Evolutionary conservation across 2,329 filamentous ascomycete genomes (phyloP).

Genomic region (Chaetomiaceae sp.): DNA sequence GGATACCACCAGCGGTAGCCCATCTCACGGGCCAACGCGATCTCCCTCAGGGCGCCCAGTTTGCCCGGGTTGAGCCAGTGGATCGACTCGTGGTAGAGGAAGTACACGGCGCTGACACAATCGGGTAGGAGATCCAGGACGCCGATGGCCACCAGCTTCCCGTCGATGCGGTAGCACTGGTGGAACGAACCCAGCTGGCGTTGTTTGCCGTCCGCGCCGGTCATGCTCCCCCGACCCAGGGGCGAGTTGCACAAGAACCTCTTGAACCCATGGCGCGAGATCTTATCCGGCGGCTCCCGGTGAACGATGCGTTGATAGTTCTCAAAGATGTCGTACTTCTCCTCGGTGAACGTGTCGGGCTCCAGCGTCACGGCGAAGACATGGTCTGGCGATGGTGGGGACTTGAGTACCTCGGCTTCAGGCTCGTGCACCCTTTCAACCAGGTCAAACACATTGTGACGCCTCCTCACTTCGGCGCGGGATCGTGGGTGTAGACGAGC

Average conservation of each 20-base stretch:
- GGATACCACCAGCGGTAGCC: constrained; percentile 76
- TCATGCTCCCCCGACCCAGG: constrained; percentile 45
- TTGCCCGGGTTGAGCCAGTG: constrained; percentile 69
- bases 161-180: constrained; percentile 77
- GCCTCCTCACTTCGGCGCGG: constrained; percentile 59
- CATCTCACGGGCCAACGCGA: constrained; percentile 62
- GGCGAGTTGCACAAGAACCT: constrained; percentile 73
- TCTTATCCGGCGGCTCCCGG: constrained; percentile 57
- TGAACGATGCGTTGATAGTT: constrained; percentile 75
- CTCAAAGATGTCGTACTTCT: constrained; percentile 68
- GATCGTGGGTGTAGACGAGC: constrained; percentile 62
- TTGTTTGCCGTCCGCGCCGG: constrained; percentile 45
- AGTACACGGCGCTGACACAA: constrained; percentile 77
- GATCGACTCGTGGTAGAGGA: constrained; percentile 73
- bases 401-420: constrained; percentile 52
- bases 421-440: constrained; percentile 64
- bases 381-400: constrained; percentile 62
- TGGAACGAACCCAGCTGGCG: constrained; percentile 68
- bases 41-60: constrained; percentile 69
- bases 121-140: constrained; percentile 74
- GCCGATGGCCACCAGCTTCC: constrained; percentile 68
- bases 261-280: constrained; percentile 59
- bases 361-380: constrained; percentile 67
- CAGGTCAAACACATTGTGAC: constrained; percentile 65
- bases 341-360: constrained; percentile 64